Evolutionary conservation across 2,329 filamentous ascomycete species (phyloP).

Genomic region (Lecanosticta acicola): DNA sequence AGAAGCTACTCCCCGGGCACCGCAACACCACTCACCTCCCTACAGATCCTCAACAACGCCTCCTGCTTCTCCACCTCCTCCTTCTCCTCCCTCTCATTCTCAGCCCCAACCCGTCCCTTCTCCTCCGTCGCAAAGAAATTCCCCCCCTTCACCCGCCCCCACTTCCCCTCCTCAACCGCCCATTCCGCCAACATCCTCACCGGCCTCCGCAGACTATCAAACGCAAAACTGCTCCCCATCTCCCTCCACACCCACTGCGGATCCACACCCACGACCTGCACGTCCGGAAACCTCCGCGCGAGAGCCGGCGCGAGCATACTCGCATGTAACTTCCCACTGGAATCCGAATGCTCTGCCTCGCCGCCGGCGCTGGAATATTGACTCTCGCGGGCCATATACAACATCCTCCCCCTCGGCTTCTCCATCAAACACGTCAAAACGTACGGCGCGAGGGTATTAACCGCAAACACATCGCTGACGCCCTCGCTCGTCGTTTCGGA

Average conservation of each 20-base stretch:
- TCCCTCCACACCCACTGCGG: constrained; percentile 1
- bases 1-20: not conserved
- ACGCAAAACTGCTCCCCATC: not conserved
- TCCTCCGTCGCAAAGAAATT: constrained; percentile 1
- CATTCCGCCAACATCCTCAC: not conserved
- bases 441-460: constrained; percentile 1
- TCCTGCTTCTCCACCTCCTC: constrained; percentile 1
- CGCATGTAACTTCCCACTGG: not conserved
- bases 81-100: not conserved
- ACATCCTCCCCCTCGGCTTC: not conserved
- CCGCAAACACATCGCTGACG: constrained; percentile 2
- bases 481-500: not conserved
- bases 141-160: not conserved
- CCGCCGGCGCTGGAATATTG: constrained; percentile 3
- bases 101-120: not conserved
- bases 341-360: not conserved
- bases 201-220: not conserved
- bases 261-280: constrained; percentile 1
- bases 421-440: constrained; percentile 2
- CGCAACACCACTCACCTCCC: not conserved
- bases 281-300: not conserved
- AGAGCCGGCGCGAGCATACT: constrained; percentile 1
- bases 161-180: not conserved
- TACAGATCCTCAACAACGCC: not conserved
- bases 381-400: constrained; percentile 2